Evolutionary conservation across 768 basidiomycete genomes (phyloP).

Genomic region (Leccinum sublutescens): DNA sequence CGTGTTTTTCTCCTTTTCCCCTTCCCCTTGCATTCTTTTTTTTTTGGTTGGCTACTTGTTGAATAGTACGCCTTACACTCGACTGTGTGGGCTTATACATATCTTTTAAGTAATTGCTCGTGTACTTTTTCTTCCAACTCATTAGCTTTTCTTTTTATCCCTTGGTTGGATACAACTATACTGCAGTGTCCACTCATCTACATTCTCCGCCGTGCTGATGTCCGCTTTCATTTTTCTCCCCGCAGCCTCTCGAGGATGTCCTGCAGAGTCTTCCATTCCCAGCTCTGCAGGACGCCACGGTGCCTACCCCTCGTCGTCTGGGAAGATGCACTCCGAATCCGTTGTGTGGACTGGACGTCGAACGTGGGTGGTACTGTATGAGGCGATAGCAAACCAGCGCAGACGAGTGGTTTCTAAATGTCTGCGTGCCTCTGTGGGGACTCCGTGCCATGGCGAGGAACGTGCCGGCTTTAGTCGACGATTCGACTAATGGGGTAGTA

Average conservation of each 20-base stretch:
- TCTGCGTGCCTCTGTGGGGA: constrained; percentile 70
- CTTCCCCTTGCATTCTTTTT: not conserved
- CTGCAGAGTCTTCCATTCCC: constrained; percentile 8
- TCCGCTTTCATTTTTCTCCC: not conserved
- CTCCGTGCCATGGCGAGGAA: constrained; percentile 72
- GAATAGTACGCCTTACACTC: not conserved
- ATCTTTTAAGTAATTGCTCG: constrained; percentile 14
- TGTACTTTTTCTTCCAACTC: not conserved
- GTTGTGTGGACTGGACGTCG: constrained; percentile 10
- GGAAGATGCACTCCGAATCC: constrained; percentile 16
- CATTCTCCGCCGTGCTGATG: not conserved
- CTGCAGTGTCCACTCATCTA: not conserved
- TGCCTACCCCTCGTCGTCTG: constrained; percentile 3
- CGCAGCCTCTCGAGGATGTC: constrained; percentile 8
- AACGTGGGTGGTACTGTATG: not conserved
- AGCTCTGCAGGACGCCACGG: constrained; percentile 11
- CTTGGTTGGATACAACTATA: not conserved
- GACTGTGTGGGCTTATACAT: not conserved
- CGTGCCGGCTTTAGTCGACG: constrained; percentile 48
- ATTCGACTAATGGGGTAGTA: constrained; percentile 59
- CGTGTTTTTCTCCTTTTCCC: not conserved
- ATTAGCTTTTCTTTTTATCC: not conserved
- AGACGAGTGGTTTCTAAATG: constrained; percentile 44
- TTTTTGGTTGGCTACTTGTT: constrained; percentile 1
- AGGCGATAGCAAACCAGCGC: constrained; percentile 36